Base-by-base conservation (phyloP, 1,139 yeast genomes). In the Diutina mesorugosa region DNA sequence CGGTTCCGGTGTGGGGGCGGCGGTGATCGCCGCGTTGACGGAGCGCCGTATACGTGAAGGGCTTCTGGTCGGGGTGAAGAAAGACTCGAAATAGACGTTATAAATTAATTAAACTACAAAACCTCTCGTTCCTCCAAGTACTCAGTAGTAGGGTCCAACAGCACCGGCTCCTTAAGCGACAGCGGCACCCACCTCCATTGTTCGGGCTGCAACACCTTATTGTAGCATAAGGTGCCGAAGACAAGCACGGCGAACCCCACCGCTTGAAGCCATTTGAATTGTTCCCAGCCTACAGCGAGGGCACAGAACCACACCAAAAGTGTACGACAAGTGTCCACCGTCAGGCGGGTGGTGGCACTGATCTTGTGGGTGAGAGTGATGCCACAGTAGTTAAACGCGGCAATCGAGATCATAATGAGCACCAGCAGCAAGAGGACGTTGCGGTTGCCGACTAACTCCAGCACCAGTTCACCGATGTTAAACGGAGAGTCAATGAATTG, bases 1-100 rank as follows among this genome's bases (percentile, higher is more conserved):
- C 74, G 99, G 99, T 64, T 85, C 95, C 57, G 99, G 98, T 73
- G 98, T 88, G 52, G 98, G 98, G 67, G 98, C 98, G 57, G 99
- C 98, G 56, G 81, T 93, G 64, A 91, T 91, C 72, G 97, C 98
- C 57, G 97, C 98, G 58, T 80, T 91, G 72, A 88, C 98, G 57
- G 83, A 85, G 71, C 76, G 82, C 71, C 85, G 98, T 75, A 74
- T 87, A 66, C 74, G 76, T 56, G 76, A 79, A 58, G 91, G 91
- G 55, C 74, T 79, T 65, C 83, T 93, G 61, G 91, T 90, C 57
- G 97, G 97, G 68, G 70, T 79, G 56, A 67, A 62, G 57, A 62
- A 61, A 41, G 55, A 55, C 41, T 35, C 10, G 16, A 35, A 35
- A 18, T 45, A 45, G 47, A 45, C 26, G 12, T 45, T n/a, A 21